Evolutionary conservation across 2,329 filamentous ascomycete species (phyloP).

Genomic region (Exophiala sp.): DNA sequence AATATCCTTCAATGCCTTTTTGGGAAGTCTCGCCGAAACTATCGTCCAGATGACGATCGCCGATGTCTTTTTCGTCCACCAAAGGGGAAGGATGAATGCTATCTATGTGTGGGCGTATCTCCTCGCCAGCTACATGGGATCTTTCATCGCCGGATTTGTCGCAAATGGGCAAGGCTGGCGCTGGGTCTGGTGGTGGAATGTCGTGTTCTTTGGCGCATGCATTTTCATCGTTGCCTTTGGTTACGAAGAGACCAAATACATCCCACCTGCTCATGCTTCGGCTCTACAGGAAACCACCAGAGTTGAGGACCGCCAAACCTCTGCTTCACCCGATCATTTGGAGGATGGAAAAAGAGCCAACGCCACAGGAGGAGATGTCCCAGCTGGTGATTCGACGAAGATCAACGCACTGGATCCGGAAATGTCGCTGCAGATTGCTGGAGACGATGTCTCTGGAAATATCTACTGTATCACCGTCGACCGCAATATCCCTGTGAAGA

Average conservation of each 20-base stretch:
- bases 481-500: slow-evolving; percentile 5
- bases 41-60: slow-evolving; percentile 46
- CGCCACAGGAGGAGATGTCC: too few relatives aligned
- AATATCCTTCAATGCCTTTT: slow-evolving; percentile 43
- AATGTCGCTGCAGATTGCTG: background rate
- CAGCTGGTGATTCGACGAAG: too few relatives aligned
- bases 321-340: background rate
- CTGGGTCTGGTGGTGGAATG: slow-evolving; percentile 47
- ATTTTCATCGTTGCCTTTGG: slow-evolving; percentile 40
- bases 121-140: slow-evolving; percentile 36
- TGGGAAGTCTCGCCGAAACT: slow-evolving; percentile 41
- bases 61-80: slow-evolving; percentile 47
- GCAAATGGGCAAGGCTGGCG: slow-evolving; percentile 44
- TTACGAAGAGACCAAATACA: slow-evolving; percentile 42
- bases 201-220: slow-evolving; percentile 37
- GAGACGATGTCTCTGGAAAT: slow-evolving; percentile 35
- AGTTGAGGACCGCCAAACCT: background rate
- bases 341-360: background rate
- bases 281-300: background rate
- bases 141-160: slow-evolving; percentile 27
- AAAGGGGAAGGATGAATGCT: slow-evolving; percentile 44
- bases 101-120: slow-evolving; percentile 42
- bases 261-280: slow-evolving; percentile 1
- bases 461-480: slow-evolving; percentile 11
- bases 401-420: too few relatives aligned